phyloP scores from a whole-genome alignment of 768 basidiomycete genomes.

The Mycena rebaudengoi region DNA sequence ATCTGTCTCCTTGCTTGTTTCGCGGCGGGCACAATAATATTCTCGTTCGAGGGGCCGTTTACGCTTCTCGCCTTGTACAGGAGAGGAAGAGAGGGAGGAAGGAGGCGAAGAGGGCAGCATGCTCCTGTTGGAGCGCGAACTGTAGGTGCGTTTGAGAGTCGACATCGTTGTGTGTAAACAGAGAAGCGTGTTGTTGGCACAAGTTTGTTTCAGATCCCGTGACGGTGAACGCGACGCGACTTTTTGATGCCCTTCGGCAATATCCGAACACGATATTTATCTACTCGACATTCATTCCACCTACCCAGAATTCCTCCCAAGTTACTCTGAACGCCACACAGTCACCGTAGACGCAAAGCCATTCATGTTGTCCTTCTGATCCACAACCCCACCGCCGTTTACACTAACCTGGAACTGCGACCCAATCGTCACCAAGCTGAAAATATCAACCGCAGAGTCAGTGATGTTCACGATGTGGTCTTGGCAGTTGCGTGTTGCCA shows the following conservation, averaged over 20 bases:
- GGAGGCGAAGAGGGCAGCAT: constrained; percentile 9
- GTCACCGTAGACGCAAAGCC: constrained; percentile 66
- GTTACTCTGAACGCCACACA: constrained; percentile 47
- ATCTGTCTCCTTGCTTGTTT: constrained; percentile 32
- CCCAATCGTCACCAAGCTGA: constrained; percentile 68
- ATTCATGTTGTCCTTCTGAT: constrained; percentile 58
- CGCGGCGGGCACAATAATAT: constrained; percentile 36
- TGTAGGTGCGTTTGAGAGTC: constrained; percentile 20
- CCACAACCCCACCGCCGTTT: constrained; percentile 54
- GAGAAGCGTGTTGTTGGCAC: not conserved
- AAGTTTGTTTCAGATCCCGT: too few species aligned
- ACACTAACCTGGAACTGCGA: constrained; percentile 62
- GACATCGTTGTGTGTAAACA: constrained; percentile 7
- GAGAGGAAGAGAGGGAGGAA: constrained; percentile 16
- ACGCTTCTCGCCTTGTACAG: constrained; percentile 21
- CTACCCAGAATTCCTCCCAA: not conserved
- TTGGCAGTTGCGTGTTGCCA: constrained; percentile 59
- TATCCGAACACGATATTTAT: not conserved
- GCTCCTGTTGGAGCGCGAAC: constrained; percentile 12
- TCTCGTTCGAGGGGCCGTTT: constrained; percentile 27
- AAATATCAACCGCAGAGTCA: constrained; percentile 57
- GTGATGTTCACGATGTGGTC: constrained; percentile 63
- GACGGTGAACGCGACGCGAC: too few species aligned
- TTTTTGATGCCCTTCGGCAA: too few species aligned
- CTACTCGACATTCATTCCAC: not conserved